Base-by-base conservation (phyloP, 176 grass and related monocot species). In the Pontederia paniculata region DNA sequence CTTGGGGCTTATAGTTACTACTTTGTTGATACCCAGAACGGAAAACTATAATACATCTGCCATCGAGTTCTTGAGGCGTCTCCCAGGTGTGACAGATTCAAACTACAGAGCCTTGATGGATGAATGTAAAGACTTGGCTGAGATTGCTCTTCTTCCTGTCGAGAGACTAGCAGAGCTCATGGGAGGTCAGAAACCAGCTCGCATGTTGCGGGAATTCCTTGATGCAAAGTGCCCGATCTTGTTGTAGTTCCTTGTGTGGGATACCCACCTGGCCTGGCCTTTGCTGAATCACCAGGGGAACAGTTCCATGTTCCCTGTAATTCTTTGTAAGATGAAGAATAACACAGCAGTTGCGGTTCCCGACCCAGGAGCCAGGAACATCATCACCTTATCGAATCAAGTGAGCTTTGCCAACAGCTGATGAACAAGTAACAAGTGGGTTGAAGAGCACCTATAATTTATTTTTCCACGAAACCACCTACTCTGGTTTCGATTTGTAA, bases 21-120 rank as follows among this genome's bases (percentile, higher is more conserved):
- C 63, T 52, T 20, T 28, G 14, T 31, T 7, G 16, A 15, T 13
- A 37, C 73, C 45, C 61, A 97, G 91, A 71, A 77, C 91, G 46
- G 86, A 97, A 73, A 97, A 97, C 28, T 90, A 84, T 74, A 89
- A 97, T 77, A 87, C 91, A 18, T 90, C 91, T 41, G 86, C 83
- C 13, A 81, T 97, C 25, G 91, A 97, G 77, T 97, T 97, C 55
- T 81, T 90, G 54, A 78, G 91, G 68, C 73, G 86, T 74, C 83
- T 97, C 21, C 86, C 91, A 11, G 91, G 91, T 14, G 86, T 97
- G 63, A 97, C 91, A 21, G 86, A 97, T 57, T 81, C 74, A 10
- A 96, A 96, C 62, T 96, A 87, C 50, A 76, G 82, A 66, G 41
- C 79, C 57, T 68, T 96, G 81, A 96, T 89, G 74, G 82, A 96